phyloP scores from a whole-genome alignment of 164 flowering plant species.

The Hamamelis virginiana region DNA sequence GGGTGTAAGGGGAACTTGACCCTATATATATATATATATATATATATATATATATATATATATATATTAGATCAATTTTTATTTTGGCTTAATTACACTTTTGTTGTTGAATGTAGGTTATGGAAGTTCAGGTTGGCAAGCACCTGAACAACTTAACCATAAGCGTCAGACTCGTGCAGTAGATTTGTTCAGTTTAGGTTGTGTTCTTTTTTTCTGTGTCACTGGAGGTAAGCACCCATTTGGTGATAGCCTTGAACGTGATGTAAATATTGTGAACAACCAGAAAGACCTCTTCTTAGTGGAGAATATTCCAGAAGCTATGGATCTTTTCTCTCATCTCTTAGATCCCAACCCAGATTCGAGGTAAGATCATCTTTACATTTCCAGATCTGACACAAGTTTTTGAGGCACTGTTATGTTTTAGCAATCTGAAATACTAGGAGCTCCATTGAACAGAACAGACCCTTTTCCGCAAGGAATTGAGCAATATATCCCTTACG shows the following conservation, averaged over 20 bases:
- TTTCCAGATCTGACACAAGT: no score
- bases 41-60: no score
- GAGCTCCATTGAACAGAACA: no score
- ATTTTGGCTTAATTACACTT: no score
- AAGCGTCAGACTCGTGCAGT: constrained; percentile 51
- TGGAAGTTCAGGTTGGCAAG: constrained; percentile 64
- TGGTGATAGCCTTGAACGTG: constrained; percentile 48
- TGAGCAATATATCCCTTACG: no score
- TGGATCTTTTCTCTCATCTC: constrained; percentile 36
- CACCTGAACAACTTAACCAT: constrained; percentile 52
- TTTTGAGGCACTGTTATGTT: no score
- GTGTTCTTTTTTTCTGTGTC: constrained; percentile 46
- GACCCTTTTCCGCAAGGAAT: no score
- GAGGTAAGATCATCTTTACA: constrained; percentile 28
- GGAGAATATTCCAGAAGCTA: constrained; percentile 45
- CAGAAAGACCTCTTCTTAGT: constrained; percentile 35
- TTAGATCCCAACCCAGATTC: constrained; percentile 36
- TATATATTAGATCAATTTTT: no score
- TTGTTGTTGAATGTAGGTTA: constrained; percentile 30
- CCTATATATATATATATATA: no score
- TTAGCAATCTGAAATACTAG: no score
- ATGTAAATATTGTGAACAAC: constrained; percentile 41
- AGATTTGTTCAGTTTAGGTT: constrained; percentile 50
- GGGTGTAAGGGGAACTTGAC: no score
- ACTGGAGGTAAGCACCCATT: constrained; percentile 54